Evolutionary conservation across 2,329 filamentous ascomycete species (phyloP).

Genomic region (Stachybotrys echinatus): DNA sequence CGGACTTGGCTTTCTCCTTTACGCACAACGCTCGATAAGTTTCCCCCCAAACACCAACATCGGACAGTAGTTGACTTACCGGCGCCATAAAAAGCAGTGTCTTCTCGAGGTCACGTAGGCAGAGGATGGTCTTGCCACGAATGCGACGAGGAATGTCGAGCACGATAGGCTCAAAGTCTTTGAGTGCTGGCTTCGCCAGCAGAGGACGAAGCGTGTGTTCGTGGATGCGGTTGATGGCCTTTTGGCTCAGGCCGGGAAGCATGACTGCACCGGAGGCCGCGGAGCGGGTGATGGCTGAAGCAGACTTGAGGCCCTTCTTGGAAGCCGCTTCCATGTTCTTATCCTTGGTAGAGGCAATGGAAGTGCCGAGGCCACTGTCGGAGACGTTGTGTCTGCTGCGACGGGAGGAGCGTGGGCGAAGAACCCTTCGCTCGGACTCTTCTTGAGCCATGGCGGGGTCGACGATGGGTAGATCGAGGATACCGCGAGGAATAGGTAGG

Average conservation of each 20-base stretch:
- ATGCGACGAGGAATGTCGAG: constrained; percentile 75
- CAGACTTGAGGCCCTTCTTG: constrained; percentile 31
- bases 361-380: constrained; percentile 85
- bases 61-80: constrained; percentile 68
- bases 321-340: constrained; percentile 37
- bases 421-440: constrained; percentile 40
- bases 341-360: constrained; percentile 58
- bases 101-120: constrained; percentile 91
- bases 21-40: constrained; percentile 64
- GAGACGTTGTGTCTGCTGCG: constrained; percentile 64
- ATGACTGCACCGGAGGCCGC: constrained; percentile 43
- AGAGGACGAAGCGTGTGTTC: constrained; percentile 76
- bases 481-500: constrained; percentile 53
- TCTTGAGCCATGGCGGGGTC: constrained; percentile 40
- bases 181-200: constrained; percentile 64
- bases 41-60: constrained; percentile 54
- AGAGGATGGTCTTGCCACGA: constrained; percentile 78
- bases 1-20: constrained; percentile 73
- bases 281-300: constrained; percentile 58
- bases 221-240: constrained; percentile 72
- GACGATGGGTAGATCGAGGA: constrained; percentile 52
- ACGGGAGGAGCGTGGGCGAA: constrained; percentile 51
- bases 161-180: constrained; percentile 76
- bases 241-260: constrained; percentile 58
- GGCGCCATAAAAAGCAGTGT: constrained; percentile 85